These are phyloP conservation scores for Aspergillus terreus DNA, from an alignment of 2,329 filamentous ascomycete species.

Conservation along the genomic window DNA sequence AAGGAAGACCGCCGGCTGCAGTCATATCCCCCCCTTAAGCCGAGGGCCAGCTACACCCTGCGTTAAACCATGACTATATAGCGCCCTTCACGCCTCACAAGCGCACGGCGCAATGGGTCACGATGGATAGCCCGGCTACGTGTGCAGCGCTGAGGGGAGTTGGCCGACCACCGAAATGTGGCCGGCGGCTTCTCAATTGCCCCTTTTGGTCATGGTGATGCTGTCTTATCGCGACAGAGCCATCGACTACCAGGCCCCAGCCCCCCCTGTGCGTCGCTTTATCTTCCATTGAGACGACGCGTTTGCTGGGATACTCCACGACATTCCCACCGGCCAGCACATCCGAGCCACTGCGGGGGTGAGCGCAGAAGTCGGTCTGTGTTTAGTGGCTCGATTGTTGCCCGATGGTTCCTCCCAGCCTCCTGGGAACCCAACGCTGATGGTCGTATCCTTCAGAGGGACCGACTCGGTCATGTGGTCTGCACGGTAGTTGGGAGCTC, in stretches of 20 bases:
- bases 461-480: not conserved
- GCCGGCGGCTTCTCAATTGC: constrained; percentile 12
- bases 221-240: not conserved
- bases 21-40: no score
- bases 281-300: not conserved
- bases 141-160: constrained; percentile 32
- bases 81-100: not conserved
- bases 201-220: constrained; percentile 8
- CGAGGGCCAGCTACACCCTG: no score
- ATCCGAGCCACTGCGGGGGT: not conserved
- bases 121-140: constrained; percentile 25
- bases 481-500: not conserved
- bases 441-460: not conserved
- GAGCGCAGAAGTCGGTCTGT: not conserved
- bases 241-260: no score
- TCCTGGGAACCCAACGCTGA: not conserved
- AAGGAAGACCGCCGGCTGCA: not conserved
- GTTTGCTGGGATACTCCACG: not conserved
- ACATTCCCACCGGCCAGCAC: not conserved
- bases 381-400: constrained; percentile 1
- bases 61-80: not conserved
- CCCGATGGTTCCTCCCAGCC: not conserved
- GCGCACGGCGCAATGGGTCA: constrained; percentile 18
- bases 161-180: constrained; percentile 6
- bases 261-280: not conserved